Conservation (phyloP, 148 eudicot genomes). For the Chenopodium berlandieri region DNA sequence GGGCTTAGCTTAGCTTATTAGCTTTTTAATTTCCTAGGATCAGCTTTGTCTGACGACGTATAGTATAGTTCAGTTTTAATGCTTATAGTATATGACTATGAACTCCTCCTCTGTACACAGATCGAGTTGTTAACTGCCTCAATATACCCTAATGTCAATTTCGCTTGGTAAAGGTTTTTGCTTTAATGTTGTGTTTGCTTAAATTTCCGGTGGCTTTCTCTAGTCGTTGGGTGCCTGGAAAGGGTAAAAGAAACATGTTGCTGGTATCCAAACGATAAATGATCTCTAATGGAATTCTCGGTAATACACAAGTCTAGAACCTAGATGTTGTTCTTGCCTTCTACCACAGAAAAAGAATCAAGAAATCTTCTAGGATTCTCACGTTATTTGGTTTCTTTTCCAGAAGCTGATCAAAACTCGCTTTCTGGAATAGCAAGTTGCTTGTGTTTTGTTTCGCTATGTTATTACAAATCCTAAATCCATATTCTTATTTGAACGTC, state of each 20-base stretch:
- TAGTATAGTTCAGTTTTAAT: slow-evolving; percentile 8
- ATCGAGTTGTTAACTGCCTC: slow-evolving; percentile 2
- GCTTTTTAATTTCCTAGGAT: slow-evolving; percentile 2
- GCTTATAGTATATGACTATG: not conserved
- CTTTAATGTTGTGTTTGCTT: not conserved
- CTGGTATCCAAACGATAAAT: too few relatives aligned
- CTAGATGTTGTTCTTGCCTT: not conserved
- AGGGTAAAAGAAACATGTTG: too few relatives aligned
- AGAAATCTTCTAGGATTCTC: not conserved
- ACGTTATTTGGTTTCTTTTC: not conserved
- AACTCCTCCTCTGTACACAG: slow-evolving; percentile 4
- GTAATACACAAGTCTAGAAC: not conserved
- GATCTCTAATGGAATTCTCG: not conserved
- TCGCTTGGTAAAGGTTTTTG: not conserved
- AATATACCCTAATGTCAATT: slow-evolving; percentile 5
- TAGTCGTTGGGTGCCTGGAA: too few relatives aligned
- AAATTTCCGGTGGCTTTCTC: not conserved
- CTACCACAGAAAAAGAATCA: too few relatives aligned
- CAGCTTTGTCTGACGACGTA: slow-evolving; percentile 21
- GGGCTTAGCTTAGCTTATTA: slow-evolving; percentile 19
- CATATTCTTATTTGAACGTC: too few relatives aligned
- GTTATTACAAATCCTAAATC: too few relatives aligned
- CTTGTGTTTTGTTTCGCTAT: too few relatives aligned
- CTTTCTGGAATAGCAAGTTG: too few relatives aligned
- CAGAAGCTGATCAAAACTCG: not conserved